These are phyloP conservation scores for Pichia sp. DNA, from an alignment of 1,139 yeast species.

Conservation along the genomic window DNA sequence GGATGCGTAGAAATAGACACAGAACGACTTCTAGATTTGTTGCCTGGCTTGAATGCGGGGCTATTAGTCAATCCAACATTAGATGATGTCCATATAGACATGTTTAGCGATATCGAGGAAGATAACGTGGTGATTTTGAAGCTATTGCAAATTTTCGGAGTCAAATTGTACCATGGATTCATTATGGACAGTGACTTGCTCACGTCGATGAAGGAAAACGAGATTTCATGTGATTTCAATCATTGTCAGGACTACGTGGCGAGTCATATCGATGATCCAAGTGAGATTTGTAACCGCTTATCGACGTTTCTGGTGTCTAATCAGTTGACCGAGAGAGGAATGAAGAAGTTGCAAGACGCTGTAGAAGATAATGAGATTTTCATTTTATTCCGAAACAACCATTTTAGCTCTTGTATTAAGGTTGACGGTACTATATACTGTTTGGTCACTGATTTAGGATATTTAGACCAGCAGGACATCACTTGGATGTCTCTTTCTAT, in stretches of 20 bases:
- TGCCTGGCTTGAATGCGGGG: constrained; percentile 69
- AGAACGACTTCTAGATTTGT: constrained; percentile 12
- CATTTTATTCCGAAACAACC: constrained; percentile 78
- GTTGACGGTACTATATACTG: constrained; percentile 41
- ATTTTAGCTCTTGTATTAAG: constrained; percentile 66
- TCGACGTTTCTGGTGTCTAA: too few relatives aligned
- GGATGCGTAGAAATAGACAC: neutral
- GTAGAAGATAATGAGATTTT: constrained; percentile 43
- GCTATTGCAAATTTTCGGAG: constrained; percentile 33
- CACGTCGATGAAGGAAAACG: constrained; percentile 20
- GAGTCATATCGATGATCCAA: constrained; percentile 2
- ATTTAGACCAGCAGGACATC: constrained; percentile 36
- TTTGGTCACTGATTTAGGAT: constrained; percentile 69
- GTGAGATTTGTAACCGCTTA: too few relatives aligned
- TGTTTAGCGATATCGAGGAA: constrained; percentile 17
- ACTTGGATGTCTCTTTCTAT: constrained; percentile 74
- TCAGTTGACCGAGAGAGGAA: constrained; percentile 58
- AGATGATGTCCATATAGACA: constrained; percentile 25
- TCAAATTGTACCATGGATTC: constrained; percentile 47
- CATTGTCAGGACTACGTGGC: constrained; percentile 35
- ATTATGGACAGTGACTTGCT: constrained; percentile 25
- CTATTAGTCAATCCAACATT: constrained; percentile 67
- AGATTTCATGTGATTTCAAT: constrained; percentile 28
- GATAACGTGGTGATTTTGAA: constrained; percentile 12
- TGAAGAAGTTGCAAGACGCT: neutral